These are phyloP conservation scores for Dothistroma pini DNA, from an alignment of 2,329 filamentous ascomycete species.

Conservation along the genomic window DNA sequence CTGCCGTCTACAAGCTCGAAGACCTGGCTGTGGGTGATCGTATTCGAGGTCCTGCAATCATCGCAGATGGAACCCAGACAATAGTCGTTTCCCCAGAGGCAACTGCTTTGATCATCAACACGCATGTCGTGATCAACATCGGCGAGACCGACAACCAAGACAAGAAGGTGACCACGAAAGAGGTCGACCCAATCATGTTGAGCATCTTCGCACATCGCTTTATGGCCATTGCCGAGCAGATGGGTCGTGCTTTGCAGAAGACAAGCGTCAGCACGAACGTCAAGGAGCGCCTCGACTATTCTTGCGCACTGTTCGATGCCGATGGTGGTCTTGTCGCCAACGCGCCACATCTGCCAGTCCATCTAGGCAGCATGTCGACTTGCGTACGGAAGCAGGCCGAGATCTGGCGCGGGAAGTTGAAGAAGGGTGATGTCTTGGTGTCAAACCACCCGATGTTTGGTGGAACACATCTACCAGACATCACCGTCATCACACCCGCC, in stretches of 20 bases:
- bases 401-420: conserved; percentile 75
- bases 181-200: conserved; percentile 71
- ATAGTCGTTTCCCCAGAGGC: conserved; percentile 82
- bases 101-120: conserved; percentile 72
- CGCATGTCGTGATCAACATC: conserved; percentile 85
- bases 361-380: conserved; percentile 81
- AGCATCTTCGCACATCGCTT: conserved; percentile 78
- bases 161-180: conserved; percentile 48
- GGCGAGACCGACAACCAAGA: conserved; percentile 50
- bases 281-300: conserved; percentile 79
- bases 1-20: conserved; percentile 78
- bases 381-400: conserved; percentile 74
- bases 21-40: conserved; percentile 68
- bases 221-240: conserved; percentile 83
- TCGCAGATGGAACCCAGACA: conserved; percentile 85
- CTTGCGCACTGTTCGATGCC: conserved; percentile 74
- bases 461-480: conserved; percentile 78
- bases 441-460: conserved; percentile 83
- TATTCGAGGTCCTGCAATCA: conserved; percentile 75
- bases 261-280: conserved; percentile 77
- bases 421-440: conserved; percentile 75
- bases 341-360: conserved; percentile 74
- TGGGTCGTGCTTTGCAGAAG: conserved; percentile 75
- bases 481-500: conserved; percentile 75
- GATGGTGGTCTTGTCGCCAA: conserved; percentile 74